Percentiles rank a stretch among this genome's conserved stretches.
These are phyloP conservation scores for Tetracladium setigerum DNA, from an alignment of 495 filamentous ascomycete species.

Conservation along the genomic window DNA sequence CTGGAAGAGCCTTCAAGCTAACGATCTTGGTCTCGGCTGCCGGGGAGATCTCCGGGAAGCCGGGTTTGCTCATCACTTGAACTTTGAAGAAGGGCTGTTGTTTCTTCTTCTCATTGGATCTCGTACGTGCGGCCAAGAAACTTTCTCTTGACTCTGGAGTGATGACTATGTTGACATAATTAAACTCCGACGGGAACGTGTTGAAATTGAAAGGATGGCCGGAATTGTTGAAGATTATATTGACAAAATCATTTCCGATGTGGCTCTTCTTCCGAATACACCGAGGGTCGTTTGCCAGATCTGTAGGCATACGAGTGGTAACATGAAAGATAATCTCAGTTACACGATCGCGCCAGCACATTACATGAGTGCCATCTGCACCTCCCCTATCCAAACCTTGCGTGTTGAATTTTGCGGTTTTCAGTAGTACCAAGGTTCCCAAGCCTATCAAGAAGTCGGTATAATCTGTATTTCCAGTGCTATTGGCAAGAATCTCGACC, in stretches of 20 bases:
- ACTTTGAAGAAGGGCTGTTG: constrained; percentile 70
- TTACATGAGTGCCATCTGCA: constrained; percentile 76
- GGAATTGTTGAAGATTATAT: constrained; percentile 95
- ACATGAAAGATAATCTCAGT: constrained; percentile 95
- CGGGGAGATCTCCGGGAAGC: constrained; percentile 84
- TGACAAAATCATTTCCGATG: constrained; percentile 96
- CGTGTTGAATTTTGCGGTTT: constrained; percentile 81
- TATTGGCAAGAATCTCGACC: constrained; percentile 76
- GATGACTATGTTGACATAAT: constrained; percentile 93
- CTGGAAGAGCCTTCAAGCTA: constrained; percentile 65
- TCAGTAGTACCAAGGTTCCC: constrained; percentile 70
- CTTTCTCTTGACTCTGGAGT: constrained; percentile 68
- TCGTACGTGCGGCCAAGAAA: constrained; percentile 43
- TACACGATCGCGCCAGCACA: constrained; percentile 89
- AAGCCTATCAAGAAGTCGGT: constrained; percentile 72
- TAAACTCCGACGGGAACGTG: constrained; percentile 89
- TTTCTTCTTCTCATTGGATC: constrained; percentile 24
- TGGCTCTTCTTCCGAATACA: constrained; percentile 87
- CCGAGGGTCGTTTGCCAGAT: constrained; percentile 62
- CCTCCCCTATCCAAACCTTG: constrained; percentile 81
- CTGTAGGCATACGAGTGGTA: constrained; percentile 92
- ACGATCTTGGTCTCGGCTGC: constrained; percentile 83
- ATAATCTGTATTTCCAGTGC: constrained; percentile 76
- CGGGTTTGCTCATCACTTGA: constrained; percentile 72
- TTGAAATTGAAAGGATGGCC: constrained; percentile 81